Percentiles rank a stretch among this genome's conserved stretches.
These are phyloP conservation scores for Stentor coeruleus DNA, from an alignment of 73 alveolate genomes.

Conservation along the genomic window DNA sequence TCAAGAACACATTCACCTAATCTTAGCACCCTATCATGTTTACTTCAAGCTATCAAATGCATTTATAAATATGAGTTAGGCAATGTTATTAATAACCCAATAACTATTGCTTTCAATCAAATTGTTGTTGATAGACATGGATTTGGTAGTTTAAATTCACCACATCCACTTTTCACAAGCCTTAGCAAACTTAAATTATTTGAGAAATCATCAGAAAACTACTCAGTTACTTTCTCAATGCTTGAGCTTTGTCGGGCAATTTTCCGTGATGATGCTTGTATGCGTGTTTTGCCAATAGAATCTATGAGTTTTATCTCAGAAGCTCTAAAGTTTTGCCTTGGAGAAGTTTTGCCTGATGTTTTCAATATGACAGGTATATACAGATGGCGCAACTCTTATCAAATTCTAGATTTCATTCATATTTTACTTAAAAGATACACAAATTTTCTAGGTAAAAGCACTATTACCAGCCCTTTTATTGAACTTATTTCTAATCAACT, in stretches of 20 bases:
- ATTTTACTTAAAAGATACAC: neutral
- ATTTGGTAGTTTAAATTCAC: neutral
- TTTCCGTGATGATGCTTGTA: neutral
- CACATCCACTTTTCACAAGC: neutral
- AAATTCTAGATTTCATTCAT: neutral
- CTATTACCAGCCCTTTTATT: neutral
- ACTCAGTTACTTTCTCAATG: neutral
- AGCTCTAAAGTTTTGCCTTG: neutral
- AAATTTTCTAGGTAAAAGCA: neutral
- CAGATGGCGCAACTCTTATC: conserved; percentile 6
- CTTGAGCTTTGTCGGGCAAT: neutral
- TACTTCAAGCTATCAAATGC: neutral
- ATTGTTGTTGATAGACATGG: neutral
- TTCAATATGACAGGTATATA: neutral
- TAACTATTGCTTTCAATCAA: neutral
- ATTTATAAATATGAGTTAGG: neutral
- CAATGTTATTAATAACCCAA: neutral
- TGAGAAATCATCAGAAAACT: conserved; percentile 7
- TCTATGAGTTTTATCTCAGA: neutral
- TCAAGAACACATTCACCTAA: neutral
- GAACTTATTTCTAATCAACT: conserved; percentile 11
- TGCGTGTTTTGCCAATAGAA: neutral
- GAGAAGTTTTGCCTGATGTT: conserved; percentile 12
- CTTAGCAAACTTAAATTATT: neutral
- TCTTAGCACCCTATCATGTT: neutral